Conservation (phyloP, 2,329 filamentous ascomycete species). For the Rasamsonia emersonii region DNA sequence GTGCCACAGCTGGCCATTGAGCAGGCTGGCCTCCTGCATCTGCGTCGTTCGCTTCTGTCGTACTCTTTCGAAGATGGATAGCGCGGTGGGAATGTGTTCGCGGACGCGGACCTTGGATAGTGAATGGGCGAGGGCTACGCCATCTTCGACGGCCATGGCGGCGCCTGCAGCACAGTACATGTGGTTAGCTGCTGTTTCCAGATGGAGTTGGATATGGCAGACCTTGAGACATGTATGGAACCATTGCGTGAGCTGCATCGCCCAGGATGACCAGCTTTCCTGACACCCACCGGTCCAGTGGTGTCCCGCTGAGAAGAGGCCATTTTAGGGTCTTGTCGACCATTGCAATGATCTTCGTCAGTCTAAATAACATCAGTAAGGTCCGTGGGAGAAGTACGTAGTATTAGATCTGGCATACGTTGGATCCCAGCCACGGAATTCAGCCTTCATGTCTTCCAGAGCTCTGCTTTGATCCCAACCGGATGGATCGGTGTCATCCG, state of each 20-base stretch:
- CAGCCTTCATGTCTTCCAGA: constrained; percentile 24
- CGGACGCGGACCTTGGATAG: constrained; percentile 20
- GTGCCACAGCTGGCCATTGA: constrained; percentile 39
- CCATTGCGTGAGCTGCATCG: constrained; percentile 57
- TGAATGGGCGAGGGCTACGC: constrained; percentile 47
- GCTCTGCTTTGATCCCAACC: constrained; percentile 44
- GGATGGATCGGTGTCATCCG: constrained; percentile 51
- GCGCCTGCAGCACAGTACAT: constrained; percentile 49
- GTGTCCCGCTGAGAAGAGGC: constrained; percentile 49
- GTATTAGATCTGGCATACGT: constrained; percentile 34
- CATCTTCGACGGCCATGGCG: constrained; percentile 60
- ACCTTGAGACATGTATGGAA: constrained; percentile 43
- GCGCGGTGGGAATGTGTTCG: constrained; percentile 20
- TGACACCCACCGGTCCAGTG: constrained; percentile 39
- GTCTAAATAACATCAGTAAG: constrained; percentile 8
- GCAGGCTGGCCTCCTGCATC: constrained; percentile 16
- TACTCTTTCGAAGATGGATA: constrained; percentile 32
- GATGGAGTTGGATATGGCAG: constrained; percentile 13
- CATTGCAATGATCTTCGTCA: constrained; percentile 29
- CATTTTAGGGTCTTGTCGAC: constrained; percentile 59
- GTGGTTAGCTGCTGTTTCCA: constrained; percentile 16
- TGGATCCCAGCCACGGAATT: constrained; percentile 59
- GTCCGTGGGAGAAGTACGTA: background rate
- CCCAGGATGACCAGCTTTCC: constrained; percentile 29
- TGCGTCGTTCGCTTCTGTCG: constrained; percentile 24